Conservation (phyloP, 2,329 filamentous ascomycete genomes). For the Paecilomyces variotii region DNA sequence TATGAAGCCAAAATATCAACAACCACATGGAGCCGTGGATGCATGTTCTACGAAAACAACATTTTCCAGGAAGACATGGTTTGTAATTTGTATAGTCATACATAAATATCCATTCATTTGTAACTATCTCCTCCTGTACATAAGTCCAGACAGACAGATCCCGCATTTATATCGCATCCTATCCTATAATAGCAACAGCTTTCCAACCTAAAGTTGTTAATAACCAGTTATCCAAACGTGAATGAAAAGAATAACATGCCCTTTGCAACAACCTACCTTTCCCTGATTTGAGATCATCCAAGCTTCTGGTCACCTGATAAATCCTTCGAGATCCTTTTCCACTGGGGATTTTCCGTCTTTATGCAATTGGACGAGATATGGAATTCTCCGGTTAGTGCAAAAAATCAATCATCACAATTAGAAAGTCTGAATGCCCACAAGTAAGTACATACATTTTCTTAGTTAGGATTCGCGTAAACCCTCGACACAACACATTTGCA, state of each 20-base stretch:
- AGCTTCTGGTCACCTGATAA: conserved; percentile 1
- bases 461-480: not conserved
- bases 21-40: too few relatives aligned
- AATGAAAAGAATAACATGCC: not conserved
- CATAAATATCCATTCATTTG: too few relatives aligned
- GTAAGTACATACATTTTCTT: not conserved
- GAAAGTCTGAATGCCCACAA: not conserved
- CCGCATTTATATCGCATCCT: not conserved
- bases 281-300: conserved; percentile 3
- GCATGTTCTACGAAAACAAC: too few relatives aligned
- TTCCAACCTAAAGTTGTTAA: not conserved
- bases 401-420: not conserved
- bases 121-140: too few relatives aligned
- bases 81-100: too few relatives aligned
- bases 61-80: too few relatives aligned
- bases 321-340: not conserved
- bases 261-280: conserved; percentile 6
- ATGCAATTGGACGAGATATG: not conserved
- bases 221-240: not conserved
- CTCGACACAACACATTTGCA: conserved; percentile 17
- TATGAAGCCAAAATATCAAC: too few relatives aligned
- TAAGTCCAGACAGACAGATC: too few relatives aligned
- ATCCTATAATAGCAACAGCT: not conserved
- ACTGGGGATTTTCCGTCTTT: conserved; percentile 2
- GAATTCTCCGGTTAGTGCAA: not conserved